phyloP scores from a whole-genome alignment of 495 filamentous ascomycete genomes.

The Aspergillus heteromorphus region DNA sequence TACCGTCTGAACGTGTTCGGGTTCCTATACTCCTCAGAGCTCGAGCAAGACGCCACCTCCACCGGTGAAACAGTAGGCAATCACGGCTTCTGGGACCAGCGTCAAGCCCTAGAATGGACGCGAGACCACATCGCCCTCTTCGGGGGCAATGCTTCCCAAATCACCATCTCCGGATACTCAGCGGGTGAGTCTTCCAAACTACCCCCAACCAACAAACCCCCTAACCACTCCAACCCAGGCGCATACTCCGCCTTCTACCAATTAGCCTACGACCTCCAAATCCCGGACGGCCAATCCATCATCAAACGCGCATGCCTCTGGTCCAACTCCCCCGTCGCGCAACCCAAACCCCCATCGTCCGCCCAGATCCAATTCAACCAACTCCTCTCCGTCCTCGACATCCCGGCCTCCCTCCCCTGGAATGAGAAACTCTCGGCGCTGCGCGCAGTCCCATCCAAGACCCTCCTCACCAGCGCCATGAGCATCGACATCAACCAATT shows the following conservation, averaged over 20 bases:
- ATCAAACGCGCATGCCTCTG: slow-evolving; percentile 48
- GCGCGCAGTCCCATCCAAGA: slow-evolving; percentile 29
- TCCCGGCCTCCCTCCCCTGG: slow-evolving; percentile 34
- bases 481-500: slow-evolving; percentile 45
- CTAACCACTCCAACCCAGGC: slow-evolving; percentile 27
- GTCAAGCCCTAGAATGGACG: slow-evolving; percentile 60
- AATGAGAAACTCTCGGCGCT: slow-evolving; percentile 43
- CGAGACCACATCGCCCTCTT: slow-evolving; percentile 54
- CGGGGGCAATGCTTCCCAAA: slow-evolving; percentile 56
- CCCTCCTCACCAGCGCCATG: slow-evolving; percentile 36
- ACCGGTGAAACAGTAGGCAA: slow-evolving; percentile 45
- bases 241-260: slow-evolving; percentile 60
- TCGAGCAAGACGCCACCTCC: slow-evolving; percentile 49
- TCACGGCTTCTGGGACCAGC: slow-evolving; percentile 65
- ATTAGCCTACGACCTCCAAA: slow-evolving; percentile 49
- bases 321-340: slow-evolving; percentile 52
- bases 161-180: slow-evolving; percentile 62
- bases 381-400: slow-evolving; percentile 41
- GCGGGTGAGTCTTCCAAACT: slow-evolving; percentile 34
- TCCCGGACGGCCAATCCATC: slow-evolving; percentile 32
- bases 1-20: slow-evolving; percentile 66
- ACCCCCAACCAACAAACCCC: neutral
- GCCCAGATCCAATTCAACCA: slow-evolving; percentile 53
- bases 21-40: slow-evolving; percentile 52
- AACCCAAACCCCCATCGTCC: slow-evolving; percentile 40